Conservation (phyloP, 305 asterid genomes). For the Plantago lanceolata region DNA sequence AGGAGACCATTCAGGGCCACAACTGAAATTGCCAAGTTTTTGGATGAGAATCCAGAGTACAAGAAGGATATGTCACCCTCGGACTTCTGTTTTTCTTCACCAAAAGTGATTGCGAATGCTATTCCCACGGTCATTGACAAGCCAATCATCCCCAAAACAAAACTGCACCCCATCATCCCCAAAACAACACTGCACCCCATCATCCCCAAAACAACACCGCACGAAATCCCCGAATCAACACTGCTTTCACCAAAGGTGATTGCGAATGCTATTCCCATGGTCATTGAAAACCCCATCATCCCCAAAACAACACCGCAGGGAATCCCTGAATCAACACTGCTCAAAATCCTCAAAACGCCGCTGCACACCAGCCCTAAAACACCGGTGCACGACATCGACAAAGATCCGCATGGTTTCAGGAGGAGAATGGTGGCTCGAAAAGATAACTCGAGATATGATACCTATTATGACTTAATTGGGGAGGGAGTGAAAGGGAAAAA, state of each 20-base stretch:
- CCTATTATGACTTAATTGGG: conserved; percentile 41
- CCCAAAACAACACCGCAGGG: conserved; percentile 35
- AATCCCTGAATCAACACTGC: conserved; percentile 36
- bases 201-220: conserved; percentile 34
- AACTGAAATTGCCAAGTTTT: conserved; percentile 34
- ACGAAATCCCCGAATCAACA: no score
- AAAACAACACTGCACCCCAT: conserved; percentile 23
- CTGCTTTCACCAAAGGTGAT: conserved; percentile 43
- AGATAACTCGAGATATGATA: conserved; percentile 39
- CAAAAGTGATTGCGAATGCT: conserved; percentile 44
- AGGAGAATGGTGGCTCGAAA: conserved; percentile 38
- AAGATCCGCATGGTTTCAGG: conserved; percentile 41
- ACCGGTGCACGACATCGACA: neutral
- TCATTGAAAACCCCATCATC: conserved; percentile 50
- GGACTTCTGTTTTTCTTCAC: conserved; percentile 44
- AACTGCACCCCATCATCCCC: no score
- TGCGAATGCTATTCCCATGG: conserved; percentile 40
- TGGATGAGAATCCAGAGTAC: conserved; percentile 38
- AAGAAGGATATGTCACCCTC: conserved; percentile 20
- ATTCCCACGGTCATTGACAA: no score
- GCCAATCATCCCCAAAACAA: no score
- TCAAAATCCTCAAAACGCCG: conserved; percentile 33
- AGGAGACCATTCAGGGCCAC: conserved; percentile 41
- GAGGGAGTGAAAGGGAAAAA: conserved; percentile 36
- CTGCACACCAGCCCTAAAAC: neutral